Conservation (phyloP, 208 protist species). For the Trypanosoma conorhini region DNA sequence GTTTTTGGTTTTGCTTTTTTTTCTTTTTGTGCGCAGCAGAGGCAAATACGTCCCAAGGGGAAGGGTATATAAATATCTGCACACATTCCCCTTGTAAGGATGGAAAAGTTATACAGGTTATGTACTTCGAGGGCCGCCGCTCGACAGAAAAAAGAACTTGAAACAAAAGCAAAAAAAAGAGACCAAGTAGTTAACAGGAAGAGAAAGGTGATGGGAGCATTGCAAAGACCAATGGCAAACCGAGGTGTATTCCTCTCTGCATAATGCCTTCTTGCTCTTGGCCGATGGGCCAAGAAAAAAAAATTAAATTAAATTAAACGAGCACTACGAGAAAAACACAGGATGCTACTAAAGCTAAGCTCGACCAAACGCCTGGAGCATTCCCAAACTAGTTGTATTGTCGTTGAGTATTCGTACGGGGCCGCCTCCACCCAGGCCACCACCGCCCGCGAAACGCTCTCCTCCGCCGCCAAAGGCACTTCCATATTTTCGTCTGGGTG, state of each 20-base stretch:
- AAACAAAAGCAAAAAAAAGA: slow-evolving; percentile 8
- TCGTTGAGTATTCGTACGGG: slow-evolving; percentile 68
- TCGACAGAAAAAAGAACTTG: neutral
- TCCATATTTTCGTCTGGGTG: slow-evolving; percentile 14
- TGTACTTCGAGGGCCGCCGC: too few relatives aligned
- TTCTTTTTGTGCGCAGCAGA: neutral
- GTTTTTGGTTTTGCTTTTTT: too few relatives aligned
- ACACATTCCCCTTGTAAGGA: neutral
- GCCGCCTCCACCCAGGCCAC: slow-evolving; percentile 17
- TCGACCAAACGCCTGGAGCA: slow-evolving; percentile 81
- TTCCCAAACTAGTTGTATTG: slow-evolving; percentile 85
- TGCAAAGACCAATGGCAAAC: neutral
- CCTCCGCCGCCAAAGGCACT: slow-evolving; percentile 37
- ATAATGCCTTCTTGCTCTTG: neutral
- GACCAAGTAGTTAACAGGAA: neutral
- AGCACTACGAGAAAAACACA: slow-evolving; percentile 4
- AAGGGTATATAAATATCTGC: neutral
- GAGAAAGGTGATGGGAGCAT: slow-evolving; percentile 5
- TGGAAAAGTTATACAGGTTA: too few relatives aligned
- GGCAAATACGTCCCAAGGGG: too few relatives aligned
- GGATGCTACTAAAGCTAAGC: slow-evolving; percentile 32
- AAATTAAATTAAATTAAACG: slow-evolving; percentile 16
- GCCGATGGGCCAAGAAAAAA: neutral
- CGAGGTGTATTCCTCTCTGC: neutral
- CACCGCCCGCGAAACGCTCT: slow-evolving; percentile 27